Evolutionary conservation across 768 basidiomycete species (phyloP), one percentile per base, ranked within the genome.

Genomic region (Polyporus arcularius): DNA sequence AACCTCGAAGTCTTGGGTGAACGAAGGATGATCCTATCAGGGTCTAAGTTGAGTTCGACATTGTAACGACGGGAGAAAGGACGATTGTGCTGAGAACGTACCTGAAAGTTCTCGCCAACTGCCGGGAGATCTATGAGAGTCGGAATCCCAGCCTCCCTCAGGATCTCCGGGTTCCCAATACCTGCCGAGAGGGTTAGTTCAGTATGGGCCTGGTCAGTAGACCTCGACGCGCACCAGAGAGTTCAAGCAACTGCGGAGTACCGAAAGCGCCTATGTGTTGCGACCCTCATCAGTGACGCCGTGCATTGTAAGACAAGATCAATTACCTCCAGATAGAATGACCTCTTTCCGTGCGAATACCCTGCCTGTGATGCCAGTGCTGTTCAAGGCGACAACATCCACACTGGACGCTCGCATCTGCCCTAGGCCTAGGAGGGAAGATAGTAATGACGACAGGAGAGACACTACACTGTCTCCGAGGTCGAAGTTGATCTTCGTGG

Each of bases 81-180:
- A 30, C 16, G n/a, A 16, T 4, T 47, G 40, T 7, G 7, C 10
- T n/a, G 28, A 43, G 4, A 14, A 8, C 53, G 32, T 12, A 53
- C 59, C 39, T 45, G 53, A 12, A 61, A 35, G 39, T 61, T 61
- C 41, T 61, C 59, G 39, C 59, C 59, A 7, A 61, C 59, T 3
- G 48, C 49, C 12, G 59, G 59, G 32, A 55, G 53, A 26, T 61
- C 59, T 10, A 61, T 18, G 7, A 61, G 14, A 9, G 59, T 50
- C 28, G 41, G 6, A 31, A 61, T 55, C 6, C 59, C 47, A 10
- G 28, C n/a, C 15, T 9, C 21, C 7, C 18, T 15, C 11, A 61
- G 31, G 4, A 61, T 48, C 2, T 38, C 38, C 18, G 18, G 16
- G 42, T 61, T 61, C 28, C 59, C 59, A 39, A 61, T 61, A 5